phyloP scores from a whole-genome alignment of 257 asterid species.

The Schizonepeta tenuifolia region DNA sequence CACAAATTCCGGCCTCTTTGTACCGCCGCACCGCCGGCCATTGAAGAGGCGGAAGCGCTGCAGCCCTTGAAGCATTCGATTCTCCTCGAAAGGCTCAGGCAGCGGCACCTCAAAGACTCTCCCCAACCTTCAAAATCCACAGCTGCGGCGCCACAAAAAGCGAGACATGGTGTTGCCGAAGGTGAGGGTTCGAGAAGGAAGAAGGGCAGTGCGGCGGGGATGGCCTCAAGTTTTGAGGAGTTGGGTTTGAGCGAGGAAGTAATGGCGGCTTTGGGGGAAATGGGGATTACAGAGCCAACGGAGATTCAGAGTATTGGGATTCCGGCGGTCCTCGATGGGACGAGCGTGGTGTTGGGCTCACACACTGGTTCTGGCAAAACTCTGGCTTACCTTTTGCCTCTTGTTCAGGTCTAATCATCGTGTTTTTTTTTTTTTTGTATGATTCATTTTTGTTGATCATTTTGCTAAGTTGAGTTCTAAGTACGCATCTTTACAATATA shows the following conservation, averaged over 20 bases:
- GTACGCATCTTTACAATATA: background rate
- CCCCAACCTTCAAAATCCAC: constrained; percentile 36
- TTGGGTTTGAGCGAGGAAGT: constrained; percentile 81
- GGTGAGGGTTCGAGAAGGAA: constrained; percentile 50
- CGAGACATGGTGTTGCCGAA: constrained; percentile 30
- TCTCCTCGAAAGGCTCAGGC: constrained; percentile 77
- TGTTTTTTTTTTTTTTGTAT: background rate
- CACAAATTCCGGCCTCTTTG: constrained; percentile 69
- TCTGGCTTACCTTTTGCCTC: constrained; percentile 91
- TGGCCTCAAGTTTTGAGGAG: constrained; percentile 75
- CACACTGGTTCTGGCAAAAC: constrained; percentile 99
- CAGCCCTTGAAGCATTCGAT: constrained; percentile 77
- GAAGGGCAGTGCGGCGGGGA: constrained; percentile 48
- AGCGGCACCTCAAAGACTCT: constrained; percentile 82
- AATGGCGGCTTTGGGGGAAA: constrained; percentile 73
- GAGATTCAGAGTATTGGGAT: constrained; percentile 95
- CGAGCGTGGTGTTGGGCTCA: constrained; percentile 89
- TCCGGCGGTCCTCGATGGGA: constrained; percentile 74
- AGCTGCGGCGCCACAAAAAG: constrained; percentile 30
- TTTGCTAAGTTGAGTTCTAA: background rate
- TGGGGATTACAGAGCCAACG: constrained; percentile 83
- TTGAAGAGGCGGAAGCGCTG: constrained; percentile 44
- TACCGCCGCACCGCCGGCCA: constrained; percentile 40
- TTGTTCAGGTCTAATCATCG: constrained; percentile 70
- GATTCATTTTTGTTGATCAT: background rate